Evolutionary conservation across 352 stramenopile genomes (phyloP).

Genomic region (Saprolegnia parasitica): DNA sequence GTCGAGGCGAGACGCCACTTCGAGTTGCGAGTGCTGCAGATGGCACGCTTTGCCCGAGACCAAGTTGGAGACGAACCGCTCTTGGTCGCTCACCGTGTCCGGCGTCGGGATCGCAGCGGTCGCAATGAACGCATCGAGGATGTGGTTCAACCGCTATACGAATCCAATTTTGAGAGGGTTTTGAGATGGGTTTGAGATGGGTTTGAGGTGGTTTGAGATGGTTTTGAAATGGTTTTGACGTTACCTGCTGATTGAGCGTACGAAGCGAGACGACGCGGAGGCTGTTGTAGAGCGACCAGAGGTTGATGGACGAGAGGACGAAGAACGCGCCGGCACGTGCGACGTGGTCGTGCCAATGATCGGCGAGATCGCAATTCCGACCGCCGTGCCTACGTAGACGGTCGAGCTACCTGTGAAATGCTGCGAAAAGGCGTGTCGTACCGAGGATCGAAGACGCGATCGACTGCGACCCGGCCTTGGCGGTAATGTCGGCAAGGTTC

Average conservation of each 20-base stretch:
- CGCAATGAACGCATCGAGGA: conserved; percentile 32
- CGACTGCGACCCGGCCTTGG: conserved; percentile 91
- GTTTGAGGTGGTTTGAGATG: no score
- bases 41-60: conserved; percentile 48
- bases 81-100: conserved; percentile 39
- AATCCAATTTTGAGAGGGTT: neutral
- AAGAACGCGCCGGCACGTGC: conserved; percentile 50
- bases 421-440: conserved; percentile 16
- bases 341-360: conserved; percentile 47
- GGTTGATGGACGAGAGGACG: conserved; percentile 45
- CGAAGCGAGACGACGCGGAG: conserved; percentile 53
- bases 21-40: conserved; percentile 44
- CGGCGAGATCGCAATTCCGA: conserved; percentile 62
- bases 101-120: conserved; percentile 32
- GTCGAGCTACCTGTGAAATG: neutral
- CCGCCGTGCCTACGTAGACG: conserved; percentile 40
- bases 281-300: conserved; percentile 58
- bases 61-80: conserved; percentile 55
- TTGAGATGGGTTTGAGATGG: no score
- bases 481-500: conserved; percentile 96
- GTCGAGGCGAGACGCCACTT: conserved; percentile 3
- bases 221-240: no score
- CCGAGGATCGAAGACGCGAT: conserved; percentile 90
- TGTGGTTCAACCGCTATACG: conserved; percentile 51
- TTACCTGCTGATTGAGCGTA: conserved; percentile 49